Conservation (phyloP, 345 rosid species). For the Brassica rapa region DNA sequence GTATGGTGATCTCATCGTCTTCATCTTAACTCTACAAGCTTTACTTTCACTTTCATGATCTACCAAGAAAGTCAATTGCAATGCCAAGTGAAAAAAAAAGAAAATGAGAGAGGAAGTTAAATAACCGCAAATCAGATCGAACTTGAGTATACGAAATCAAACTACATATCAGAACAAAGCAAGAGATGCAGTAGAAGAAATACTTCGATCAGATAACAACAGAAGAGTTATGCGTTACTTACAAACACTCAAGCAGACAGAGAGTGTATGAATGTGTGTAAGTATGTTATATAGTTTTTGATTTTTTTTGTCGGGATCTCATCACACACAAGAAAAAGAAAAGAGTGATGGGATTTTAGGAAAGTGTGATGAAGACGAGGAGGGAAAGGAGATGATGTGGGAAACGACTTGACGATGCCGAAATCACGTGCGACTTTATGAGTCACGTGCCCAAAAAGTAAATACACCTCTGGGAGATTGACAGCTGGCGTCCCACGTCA, state of each 20-base stretch:
- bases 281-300: background rate
- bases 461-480: conserved; percentile 53
- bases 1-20: too few relatives aligned
- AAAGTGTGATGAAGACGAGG: conserved; percentile 39
- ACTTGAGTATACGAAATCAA: conserved; percentile 19
- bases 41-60: background rate
- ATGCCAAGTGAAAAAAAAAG: background rate
- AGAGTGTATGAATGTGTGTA: conserved; percentile 13
- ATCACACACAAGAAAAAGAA: background rate
- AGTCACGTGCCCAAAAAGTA: conserved; percentile 57
- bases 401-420: conserved; percentile 35
- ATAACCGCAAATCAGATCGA: conserved; percentile 41
- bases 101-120: background rate
- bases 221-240: conserved; percentile 12
- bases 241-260: conserved; percentile 4
- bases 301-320: background rate
- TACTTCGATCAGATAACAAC: conserved; percentile 15
- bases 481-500: conserved; percentile 59
- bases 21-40: background rate
- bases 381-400: conserved; percentile 1
- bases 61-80: conserved; percentile 7
- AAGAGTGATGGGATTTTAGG: conserved; percentile 32
- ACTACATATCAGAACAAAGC: background rate
- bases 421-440: conserved; percentile 44
- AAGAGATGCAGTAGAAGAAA: conserved; percentile 12